phyloP scores from a whole-genome alignment of 139 green algal genomes.

The Asterochloris erici region DNA sequence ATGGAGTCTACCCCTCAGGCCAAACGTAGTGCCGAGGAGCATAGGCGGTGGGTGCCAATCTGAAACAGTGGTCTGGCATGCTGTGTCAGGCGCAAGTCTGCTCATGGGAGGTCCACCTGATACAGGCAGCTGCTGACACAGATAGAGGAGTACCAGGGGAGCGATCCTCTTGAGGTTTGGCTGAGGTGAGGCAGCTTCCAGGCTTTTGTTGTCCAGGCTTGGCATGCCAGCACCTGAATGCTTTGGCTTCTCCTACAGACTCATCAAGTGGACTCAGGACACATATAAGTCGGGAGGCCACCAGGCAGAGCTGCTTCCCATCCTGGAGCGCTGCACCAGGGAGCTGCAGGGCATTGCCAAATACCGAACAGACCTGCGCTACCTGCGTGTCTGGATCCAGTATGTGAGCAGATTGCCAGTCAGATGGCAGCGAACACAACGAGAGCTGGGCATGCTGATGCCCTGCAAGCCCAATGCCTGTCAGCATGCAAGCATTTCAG shows the following conservation, averaged over 20 bases:
- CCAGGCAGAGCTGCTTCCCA: slow-evolving; percentile 72
- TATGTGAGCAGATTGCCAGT: slow-evolving; percentile 59
- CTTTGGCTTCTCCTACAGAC: slow-evolving; percentile 40
- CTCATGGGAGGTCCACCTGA: not conserved
- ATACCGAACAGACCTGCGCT: slow-evolving; percentile 83
- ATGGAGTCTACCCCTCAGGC: not conserved
- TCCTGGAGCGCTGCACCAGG: slow-evolving; percentile 81
- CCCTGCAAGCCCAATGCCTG: not conserved
- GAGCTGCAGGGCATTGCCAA: slow-evolving; percentile 48
- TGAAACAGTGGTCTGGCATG: not conserved
- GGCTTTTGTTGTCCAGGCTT: not conserved
- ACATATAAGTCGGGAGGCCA: slow-evolving; percentile 53
- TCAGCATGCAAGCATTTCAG: not conserved
- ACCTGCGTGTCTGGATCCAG: slow-evolving; percentile 91
- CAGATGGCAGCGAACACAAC: not conserved
- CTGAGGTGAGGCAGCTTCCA: slow-evolving; percentile 61
- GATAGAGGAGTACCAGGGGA: slow-evolving; percentile 63
- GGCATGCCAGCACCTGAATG: not conserved
- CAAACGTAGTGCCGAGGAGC: not conserved
- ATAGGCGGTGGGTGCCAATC: not conserved
- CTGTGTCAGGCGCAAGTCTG: slow-evolving; percentile 14
- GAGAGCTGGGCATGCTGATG: not conserved
- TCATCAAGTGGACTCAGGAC: slow-evolving; percentile 89
- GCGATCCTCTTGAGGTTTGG: slow-evolving; percentile 78
- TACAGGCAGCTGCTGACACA: slow-evolving; percentile 54